Conservation (phyloP, 345 rosid genomes). For the Cardamine occulta region DNA sequence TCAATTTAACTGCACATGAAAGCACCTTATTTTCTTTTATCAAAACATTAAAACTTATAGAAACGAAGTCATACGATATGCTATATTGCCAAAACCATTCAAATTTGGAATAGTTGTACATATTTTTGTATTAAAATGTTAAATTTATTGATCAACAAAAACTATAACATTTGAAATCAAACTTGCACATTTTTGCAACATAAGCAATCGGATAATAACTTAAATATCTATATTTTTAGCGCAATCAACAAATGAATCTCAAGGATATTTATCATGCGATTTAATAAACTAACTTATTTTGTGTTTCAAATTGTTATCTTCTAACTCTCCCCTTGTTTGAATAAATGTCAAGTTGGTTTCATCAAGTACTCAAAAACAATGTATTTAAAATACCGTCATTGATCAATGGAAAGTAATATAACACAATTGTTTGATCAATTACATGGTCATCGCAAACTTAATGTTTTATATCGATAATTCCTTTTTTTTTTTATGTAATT, state of each 20-base stretch:
- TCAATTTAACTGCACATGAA: slow-evolving; percentile 4
- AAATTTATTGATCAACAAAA: neutral
- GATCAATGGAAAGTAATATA: neutral
- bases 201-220: neutral
- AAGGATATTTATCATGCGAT: neutral
- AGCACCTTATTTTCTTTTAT: neutral
- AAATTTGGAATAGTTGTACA: neutral
- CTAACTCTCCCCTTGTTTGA: neutral
- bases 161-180: neutral
- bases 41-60: neutral
- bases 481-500: neutral
- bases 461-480: neutral
- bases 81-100: neutral
- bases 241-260: neutral
- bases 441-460: neutral
- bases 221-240: neutral
- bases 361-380: slow-evolving; percentile 13
- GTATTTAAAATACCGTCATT: neutral
- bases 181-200: neutral
- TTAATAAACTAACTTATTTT: neutral
- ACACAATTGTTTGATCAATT: neutral
- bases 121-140: neutral
- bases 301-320: slow-evolving; percentile 1
- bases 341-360: slow-evolving; percentile 1
- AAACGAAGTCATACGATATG: neutral